These are phyloP conservation scores for Cladosporium phlei DNA, from an alignment of 2,329 filamentous ascomycete genomes.

Conservation along the genomic window DNA sequence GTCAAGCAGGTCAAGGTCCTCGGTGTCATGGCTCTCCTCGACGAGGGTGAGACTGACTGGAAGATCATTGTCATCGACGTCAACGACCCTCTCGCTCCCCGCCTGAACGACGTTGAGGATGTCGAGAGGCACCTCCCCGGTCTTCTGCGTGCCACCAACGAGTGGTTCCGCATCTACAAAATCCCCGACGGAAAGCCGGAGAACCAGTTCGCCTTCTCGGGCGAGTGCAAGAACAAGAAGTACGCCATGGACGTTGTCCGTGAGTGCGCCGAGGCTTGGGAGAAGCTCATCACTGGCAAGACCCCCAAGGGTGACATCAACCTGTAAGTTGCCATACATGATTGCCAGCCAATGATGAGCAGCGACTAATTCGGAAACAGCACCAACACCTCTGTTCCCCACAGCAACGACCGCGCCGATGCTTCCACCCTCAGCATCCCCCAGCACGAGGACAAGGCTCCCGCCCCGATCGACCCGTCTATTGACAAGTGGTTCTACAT, in stretches of 20 bases:
- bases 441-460: slow-evolving; percentile 68
- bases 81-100: slow-evolving; percentile 91
- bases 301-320: slow-evolving; percentile 70
- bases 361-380: slow-evolving; percentile 40
- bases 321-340: slow-evolving; percentile 58
- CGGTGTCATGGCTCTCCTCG: slow-evolving; percentile 97
- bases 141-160: slow-evolving; percentile 94
- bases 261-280: slow-evolving; percentile 96
- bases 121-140: slow-evolving; percentile 97
- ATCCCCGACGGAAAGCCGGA: slow-evolving; percentile 99
- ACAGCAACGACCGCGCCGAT: slow-evolving; percentile 69
- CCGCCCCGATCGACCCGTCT: slow-evolving; percentile 87
- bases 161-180: slow-evolving; percentile 99
- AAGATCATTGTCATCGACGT: slow-evolving; percentile 99
- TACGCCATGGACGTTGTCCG: slow-evolving; percentile 94
- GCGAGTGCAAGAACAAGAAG: slow-evolving; percentile 99
- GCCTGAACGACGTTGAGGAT: slow-evolving; percentile 98
- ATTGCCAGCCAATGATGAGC: no score
- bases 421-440: slow-evolving; percentile 71
- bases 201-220: slow-evolving; percentile 99
- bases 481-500: slow-evolving; percentile 99
- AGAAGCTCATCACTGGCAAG: slow-evolving; percentile 91
- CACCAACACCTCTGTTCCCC: slow-evolving; percentile 71
- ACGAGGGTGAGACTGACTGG: slow-evolving; percentile 99
- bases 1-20: slow-evolving; percentile 99